Evolutionary conservation across 2,329 filamentous ascomycete species (phyloP).

Genomic region (Cercospora nicotianae): DNA sequence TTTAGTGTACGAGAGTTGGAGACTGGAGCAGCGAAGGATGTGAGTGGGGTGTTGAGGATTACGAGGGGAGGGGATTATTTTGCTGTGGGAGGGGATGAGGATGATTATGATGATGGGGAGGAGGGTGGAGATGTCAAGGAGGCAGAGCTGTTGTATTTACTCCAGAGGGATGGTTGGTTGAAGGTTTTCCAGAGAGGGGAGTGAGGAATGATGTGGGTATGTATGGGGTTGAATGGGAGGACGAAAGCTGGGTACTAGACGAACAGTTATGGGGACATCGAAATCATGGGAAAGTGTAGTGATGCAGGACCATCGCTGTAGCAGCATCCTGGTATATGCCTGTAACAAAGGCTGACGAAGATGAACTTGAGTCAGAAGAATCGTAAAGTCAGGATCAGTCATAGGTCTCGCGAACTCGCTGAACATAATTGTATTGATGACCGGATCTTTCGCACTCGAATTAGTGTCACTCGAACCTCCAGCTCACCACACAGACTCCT

Average conservation of each 20-base stretch:
- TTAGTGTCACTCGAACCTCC: not conserved
- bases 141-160: slow-evolving; percentile 77
- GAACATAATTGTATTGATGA: not conserved
- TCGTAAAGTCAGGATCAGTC: no score
- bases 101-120: slow-evolving; percentile 30
- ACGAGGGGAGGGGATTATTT: slow-evolving; percentile 71
- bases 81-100: slow-evolving; percentile 15
- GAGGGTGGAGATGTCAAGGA: slow-evolving; percentile 44
- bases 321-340: no score
- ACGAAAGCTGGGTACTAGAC: no score
- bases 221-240: no score
- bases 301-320: no score
- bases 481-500: not conserved
- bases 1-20: slow-evolving; percentile 75
- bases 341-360: no score
- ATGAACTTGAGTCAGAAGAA: no score
- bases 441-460: not conserved
- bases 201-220: not conserved
- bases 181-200: slow-evolving; percentile 83
- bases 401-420: not conserved
- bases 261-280: no score
- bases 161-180: slow-evolving; percentile 75
- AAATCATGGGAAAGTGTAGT: no score
- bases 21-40: slow-evolving; percentile 84
- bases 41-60: slow-evolving; percentile 81